A percentile compares a stretch with the other conserved stretches of the same genome.
Evolutionary conservation across 768 basidiomycete species (phyloP).

Genomic region (Chiua virens): DNA sequence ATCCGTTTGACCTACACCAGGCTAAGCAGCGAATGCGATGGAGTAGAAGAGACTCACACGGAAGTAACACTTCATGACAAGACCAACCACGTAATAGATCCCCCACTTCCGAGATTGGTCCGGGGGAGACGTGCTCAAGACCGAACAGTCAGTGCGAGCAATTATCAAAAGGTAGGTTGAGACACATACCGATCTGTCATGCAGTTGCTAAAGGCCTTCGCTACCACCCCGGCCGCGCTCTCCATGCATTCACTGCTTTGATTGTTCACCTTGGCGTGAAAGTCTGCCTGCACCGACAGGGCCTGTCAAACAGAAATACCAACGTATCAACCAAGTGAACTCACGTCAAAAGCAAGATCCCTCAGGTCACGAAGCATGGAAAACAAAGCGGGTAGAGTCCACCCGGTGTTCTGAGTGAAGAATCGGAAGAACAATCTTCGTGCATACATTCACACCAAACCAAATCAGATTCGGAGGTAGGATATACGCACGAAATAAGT

Average conservation of each 20-base stretch:
- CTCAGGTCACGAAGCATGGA: slow-evolving; percentile 78
- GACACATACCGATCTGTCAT: slow-evolving; percentile 71
- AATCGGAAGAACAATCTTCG: slow-evolving; percentile 74
- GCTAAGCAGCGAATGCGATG: not conserved
- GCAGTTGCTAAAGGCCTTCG: slow-evolving; percentile 88
- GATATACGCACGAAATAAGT: slow-evolving; percentile 65
- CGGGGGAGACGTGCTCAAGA: slow-evolving; percentile 59
- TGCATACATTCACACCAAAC: not conserved
- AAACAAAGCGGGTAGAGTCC: slow-evolving; percentile 84
- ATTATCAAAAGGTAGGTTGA: not conserved
- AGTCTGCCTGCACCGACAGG: slow-evolving; percentile 50
- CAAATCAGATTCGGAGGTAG: not conserved
- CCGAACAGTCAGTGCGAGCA: not conserved
- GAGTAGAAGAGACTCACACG: slow-evolving; percentile 50
- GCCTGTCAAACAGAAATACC: not conserved
- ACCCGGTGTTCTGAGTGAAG: slow-evolving; percentile 79
- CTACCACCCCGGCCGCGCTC: slow-evolving; percentile 81
- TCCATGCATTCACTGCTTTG: slow-evolving; percentile 74
- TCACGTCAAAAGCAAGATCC: slow-evolving; percentile 83
- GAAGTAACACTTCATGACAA: slow-evolving; percentile 94
- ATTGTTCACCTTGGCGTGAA: slow-evolving; percentile 54
- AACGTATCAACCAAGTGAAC: slow-evolving; percentile 8
- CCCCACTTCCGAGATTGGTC: slow-evolving; percentile 85
- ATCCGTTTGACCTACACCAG: slow-evolving; percentile 77
- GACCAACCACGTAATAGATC: slow-evolving; percentile 87